Conservation (phyloP, 2,329 filamentous ascomycete genomes). For the Amauroascus verrucosus region DNA sequence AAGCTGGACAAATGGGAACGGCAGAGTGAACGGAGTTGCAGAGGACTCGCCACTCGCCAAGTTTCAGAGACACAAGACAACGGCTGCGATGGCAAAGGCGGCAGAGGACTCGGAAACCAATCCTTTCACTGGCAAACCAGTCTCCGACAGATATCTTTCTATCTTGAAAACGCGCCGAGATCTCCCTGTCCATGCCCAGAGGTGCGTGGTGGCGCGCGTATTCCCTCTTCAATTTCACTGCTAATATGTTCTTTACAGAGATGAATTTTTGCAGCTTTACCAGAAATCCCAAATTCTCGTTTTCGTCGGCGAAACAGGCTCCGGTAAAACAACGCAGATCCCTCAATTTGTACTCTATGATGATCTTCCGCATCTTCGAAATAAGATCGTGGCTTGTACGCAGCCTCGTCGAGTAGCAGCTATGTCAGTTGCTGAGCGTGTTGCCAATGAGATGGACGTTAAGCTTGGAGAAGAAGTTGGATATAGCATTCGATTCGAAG, state of each 20-base stretch:
- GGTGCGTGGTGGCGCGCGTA: conserved; percentile 42
- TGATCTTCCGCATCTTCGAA: conserved; percentile 74
- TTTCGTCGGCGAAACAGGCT: conserved; percentile 98
- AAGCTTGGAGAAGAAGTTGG: conserved; percentile 87
- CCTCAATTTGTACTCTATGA: conserved; percentile 97
- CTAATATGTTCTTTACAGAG: conserved; percentile 37
- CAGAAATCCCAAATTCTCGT: conserved; percentile 92
- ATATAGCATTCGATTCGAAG: conserved; percentile 98
- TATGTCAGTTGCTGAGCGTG: conserved; percentile 97
- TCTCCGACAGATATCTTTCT: conserved; percentile 77
- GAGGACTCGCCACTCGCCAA: conserved; percentile 46
- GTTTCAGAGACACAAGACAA: conserved; percentile 71
- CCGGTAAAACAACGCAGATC: conserved; percentile 97
- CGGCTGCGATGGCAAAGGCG: conserved; percentile 58
- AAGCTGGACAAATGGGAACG: conserved; percentile 27
- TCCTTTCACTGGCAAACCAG: conserved; percentile 67
- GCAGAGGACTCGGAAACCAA: conserved; percentile 75
- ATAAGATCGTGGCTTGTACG: conserved; percentile 92
- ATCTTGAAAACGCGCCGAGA: conserved; percentile 77
- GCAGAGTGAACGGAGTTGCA: conserved; percentile 22
- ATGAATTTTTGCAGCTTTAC: conserved; percentile 89
- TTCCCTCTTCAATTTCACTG: background rate
- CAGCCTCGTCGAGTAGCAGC: conserved; percentile 95
- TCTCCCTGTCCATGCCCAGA: conserved; percentile 84
- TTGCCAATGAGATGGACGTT: conserved; percentile 93